A percentile compares a stretch with the other conserved stretches of the same genome.
phyloP scores from a whole-genome alignment of 2,329 filamentous ascomycete genomes.

The Pestalotiopsis sp. region DNA sequence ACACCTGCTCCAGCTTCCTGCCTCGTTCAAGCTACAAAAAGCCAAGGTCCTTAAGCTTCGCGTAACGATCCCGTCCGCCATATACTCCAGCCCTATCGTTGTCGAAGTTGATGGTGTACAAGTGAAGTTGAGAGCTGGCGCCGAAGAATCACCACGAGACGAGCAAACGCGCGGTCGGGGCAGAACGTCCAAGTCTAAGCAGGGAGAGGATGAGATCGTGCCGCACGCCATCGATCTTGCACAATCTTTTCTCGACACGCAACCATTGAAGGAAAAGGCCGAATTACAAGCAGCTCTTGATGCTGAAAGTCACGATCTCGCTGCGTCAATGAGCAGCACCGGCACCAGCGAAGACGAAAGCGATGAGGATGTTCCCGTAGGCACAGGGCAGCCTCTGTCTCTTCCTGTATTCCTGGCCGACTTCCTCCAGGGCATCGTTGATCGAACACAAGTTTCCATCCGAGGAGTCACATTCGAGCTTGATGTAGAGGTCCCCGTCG shows the following conservation, averaged over 20 bases:
- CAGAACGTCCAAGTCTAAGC: conserved; percentile 27
- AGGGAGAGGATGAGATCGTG: conserved; percentile 42
- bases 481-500: conserved; percentile 58
- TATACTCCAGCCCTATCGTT: conserved; percentile 81
- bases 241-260: conserved; percentile 75
- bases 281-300: conserved; percentile 70
- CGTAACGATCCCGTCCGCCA: conserved; percentile 83
- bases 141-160: conserved; percentile 37
- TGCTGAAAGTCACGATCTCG: conserved; percentile 63
- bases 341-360: conserved; percentile 62
- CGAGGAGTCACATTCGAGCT: conserved; percentile 67
- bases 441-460: conserved; percentile 69
- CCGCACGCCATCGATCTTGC: conserved; percentile 75
- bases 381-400: conserved; percentile 71
- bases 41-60: conserved; percentile 77
- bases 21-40: conserved; percentile 69
- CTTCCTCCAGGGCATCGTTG: conserved; percentile 73
- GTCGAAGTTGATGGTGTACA: conserved; percentile 83
- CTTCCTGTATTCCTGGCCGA: conserved; percentile 71
- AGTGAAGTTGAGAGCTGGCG: conserved; percentile 61
- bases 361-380: conserved; percentile 61
- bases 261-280: conserved; percentile 65
- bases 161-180: conserved; percentile 25
- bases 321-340: conserved; percentile 52
- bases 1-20: conserved; percentile 71